Base-by-base conservation (phyloP, 176 grass and related monocot genomes). In the Eleusine coracana region DNA sequence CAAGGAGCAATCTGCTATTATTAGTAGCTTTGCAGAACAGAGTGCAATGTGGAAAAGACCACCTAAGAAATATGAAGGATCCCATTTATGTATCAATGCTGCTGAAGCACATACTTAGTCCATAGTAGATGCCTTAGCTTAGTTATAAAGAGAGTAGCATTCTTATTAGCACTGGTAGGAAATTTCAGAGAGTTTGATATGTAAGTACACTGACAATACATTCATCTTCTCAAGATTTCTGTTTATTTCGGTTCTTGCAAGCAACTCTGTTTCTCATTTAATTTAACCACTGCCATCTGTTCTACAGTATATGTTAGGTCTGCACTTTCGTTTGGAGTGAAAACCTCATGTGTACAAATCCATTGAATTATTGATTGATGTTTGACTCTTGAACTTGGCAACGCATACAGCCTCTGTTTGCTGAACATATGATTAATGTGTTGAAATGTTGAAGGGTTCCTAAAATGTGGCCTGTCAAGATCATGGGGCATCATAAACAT, bases 1-100 rank as follows among this genome's bases (percentile, higher is more conserved):
- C 23, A 86, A 66, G 80, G 87, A 87, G 68, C 83, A 85, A 66
- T 90, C 92, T 45, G 88, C 90, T 23, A 66, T 81, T 16, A 38
- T 97, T 84, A 80, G 80, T 41, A 94, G 88, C 84, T 97, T 89
- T 78, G 84, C 78, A 46, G 94, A 97, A 84, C 92, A 97, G 40
- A 91, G 45, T 21, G 51, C 37, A 64, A 62, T 88, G 34, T 92
- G 90, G 93, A 94, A 70, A 56, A 90, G 20, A 13, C 87, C 76
- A 55, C 85, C 63, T 31, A 29, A 73, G 52, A 75, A 78, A 79
- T 28, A 64, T 62, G 62, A 68, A 38, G 3, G 75, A 39, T 64
- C 38, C 10, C 16, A 41, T 70, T 11, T 41, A 17, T 36, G 51
- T 68, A 40, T 14, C 3, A 27, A 37, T 48, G 66, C 20, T 68